Base-by-base conservation (phyloP, 2,329 filamentous ascomycete species). In the Apiospora pterosperma region DNA sequence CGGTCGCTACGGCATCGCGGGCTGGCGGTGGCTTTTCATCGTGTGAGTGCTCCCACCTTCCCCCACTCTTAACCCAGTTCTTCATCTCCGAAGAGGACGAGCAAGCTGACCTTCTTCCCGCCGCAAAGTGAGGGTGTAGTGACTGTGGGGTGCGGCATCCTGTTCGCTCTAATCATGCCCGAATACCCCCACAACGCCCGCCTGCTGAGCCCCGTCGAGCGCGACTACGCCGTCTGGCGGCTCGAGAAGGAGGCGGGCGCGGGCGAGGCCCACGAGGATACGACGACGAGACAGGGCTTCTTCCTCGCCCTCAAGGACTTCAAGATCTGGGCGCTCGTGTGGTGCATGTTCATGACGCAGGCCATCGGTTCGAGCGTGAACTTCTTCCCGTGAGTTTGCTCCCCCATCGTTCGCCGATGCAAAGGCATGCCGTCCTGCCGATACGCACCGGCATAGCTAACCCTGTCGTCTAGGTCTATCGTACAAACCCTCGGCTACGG, bases 401-500 rank as follows among this genome's bases (percentile, higher is more conserved):
- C 21, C 25, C 48, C 23, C 1, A 16, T 25, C 21, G 11, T 34
- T n/a, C 2, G 5, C 1, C 7, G 16, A 14, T 4, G 8, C 5
- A 42, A 42, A 4, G 4, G 39, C 16, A 4, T 4, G 39, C 10
- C 39, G 39, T n/a, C n/a, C n/a, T n/a, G n/a, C n/a, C n/a, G n/a
- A n/a, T n/a, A n/a, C n/a, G n/a, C n/a, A n/a, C n/a, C n/a, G n/a
- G n/a, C n/a, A 14, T 7, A 25, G 21, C 12, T 14, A 19, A 59
- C 21, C 10, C 55, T 23, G 5, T 21, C 5, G 19, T 10, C 2
- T 11, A 60, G 58, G 31, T 67, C 70, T 3, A 71, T 85, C 76
- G 70, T 78, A 78, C 62, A 80, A 78, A 70, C 81, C 75, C 72
- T 81, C 75, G 63, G 82, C 78, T 66, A 82, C 80, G 66, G 78